Conservation (phyloP, 202 grass and related monocot genomes). For the Zoysia matrella region DNA sequence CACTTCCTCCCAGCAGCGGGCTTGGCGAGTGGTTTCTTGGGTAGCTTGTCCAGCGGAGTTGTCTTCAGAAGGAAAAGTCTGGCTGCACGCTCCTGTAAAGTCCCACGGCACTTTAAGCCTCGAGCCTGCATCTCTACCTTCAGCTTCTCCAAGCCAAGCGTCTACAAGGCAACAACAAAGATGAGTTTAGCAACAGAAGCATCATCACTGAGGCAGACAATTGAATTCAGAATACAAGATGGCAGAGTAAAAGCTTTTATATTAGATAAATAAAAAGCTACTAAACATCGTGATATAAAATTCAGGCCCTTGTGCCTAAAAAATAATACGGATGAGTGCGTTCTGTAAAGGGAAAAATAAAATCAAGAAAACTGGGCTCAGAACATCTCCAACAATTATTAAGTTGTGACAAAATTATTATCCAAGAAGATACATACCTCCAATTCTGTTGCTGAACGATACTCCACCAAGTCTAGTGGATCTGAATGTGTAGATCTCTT, state of each 20-base stretch:
- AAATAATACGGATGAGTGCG: too few species aligned
- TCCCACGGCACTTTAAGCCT: conserved; percentile 86
- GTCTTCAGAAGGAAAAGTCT: conserved; percentile 14
- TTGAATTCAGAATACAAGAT: not conserved
- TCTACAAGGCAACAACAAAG: conserved; percentile 46
- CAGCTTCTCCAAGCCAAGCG: conserved; percentile 80
- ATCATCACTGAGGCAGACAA: not conserved
- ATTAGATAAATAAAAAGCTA: not conserved
- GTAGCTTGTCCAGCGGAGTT: conserved; percentile 81
- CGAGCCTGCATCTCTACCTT: conserved; percentile 74
- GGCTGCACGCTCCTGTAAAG: conserved; percentile 41
- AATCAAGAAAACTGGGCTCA: too few species aligned
- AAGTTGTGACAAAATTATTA: not conserved
- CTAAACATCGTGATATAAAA: not conserved
- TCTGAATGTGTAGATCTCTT: conserved; percentile 34
- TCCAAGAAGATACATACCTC: conserved; percentile 51
- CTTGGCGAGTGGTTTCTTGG: conserved; percentile 87
- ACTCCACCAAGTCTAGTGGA: conserved; percentile 58
- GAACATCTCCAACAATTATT: not conserved
- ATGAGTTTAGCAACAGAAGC: not conserved
- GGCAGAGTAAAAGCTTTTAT: not conserved
- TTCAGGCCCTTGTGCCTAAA: not conserved
- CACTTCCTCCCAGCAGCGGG: conserved; percentile 53
- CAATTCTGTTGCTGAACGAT: conserved; percentile 66
- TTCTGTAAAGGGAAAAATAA: too few species aligned